Base-by-base conservation (phyloP, 257 asterid species). In the Solanum bulbocastanum region DNA sequence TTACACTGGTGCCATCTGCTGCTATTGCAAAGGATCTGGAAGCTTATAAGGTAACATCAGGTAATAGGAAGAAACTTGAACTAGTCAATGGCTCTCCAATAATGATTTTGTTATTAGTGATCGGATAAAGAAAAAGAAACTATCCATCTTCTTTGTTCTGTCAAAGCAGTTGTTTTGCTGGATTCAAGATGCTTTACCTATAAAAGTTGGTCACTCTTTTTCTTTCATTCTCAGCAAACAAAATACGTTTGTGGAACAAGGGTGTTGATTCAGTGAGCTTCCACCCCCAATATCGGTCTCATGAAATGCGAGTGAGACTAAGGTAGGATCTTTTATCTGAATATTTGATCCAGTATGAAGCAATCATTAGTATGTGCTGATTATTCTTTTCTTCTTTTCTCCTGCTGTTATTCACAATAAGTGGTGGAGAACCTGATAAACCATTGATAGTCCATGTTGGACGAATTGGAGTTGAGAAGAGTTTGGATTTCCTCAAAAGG, bases 201-300 rank as follows among this genome's bases (percentile, higher is more conserved):
- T 82, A 49, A 20, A 49, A 82, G 69, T 10, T 82, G 44, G 40
- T 49, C 69, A 82, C n/a, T 30, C 65, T 49, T 78, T 90, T 86
- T 72, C 27, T 46, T 44, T 79, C 79, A 10, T 52, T 86, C 87
- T 81, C 96, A 95, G 99, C 91, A 27, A 92, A 93, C 93, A 92
- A 88, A 91, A 94, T 95, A 83, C 98, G 98, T 65, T 93, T 94
- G 66, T 96, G 99, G 99, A 94, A 93, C 82, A 96, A 96, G 95
- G 99, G 99, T 84, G 98, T 96, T 18, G 99, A 96, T 92, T 95
- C 99, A 4, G 98, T 94, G 87, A 94, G 98, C 91, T 96, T 96
- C 87, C 93, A 95, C 85, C 99, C 99, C 10, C 90, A 89, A 49
- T 95, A 92, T 89, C 91, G 90, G 87, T 91, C 93, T 71, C 91